Evolutionary conservation across 2,329 filamentous ascomycete species (phyloP), one percentile per base, ranked within the genome.

Genomic region (Huntiella bhutanensis): DNA sequence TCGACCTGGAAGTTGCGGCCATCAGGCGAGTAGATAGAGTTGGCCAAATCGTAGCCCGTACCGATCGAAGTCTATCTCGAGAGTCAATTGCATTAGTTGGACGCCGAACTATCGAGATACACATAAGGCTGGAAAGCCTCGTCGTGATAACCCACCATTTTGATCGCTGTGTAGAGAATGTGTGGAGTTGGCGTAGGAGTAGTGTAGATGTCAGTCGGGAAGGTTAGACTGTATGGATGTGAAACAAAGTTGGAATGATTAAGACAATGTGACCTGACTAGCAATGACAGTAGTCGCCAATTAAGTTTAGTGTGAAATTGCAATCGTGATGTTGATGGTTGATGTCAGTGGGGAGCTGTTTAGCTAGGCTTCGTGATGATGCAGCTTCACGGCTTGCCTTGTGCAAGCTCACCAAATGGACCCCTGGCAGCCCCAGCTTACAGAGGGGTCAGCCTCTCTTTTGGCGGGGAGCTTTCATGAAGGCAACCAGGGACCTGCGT

Each of bases 11-110:
- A 98, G 66, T 98, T 98, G 57, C 91, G 83, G 61, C 91, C 91
- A 68, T 98, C 91, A 54, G 91, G 91, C 42, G 91, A 96, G 73
- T 96, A 98, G 70, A 96, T 92, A 60, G 91, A 96, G 75, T 98
- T 98, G 63, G 85, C 85, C 58, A 98, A 81, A 77, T 98, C 91
- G 70, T 98, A 98, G 60, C 91, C 91, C 59, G 91, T 98, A 62
- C 91, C 91, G 82, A 98, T 98, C 61, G 91, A 98, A 60, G 91
- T 98, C 91, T 98, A 55, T 34, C 38, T 28, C 22, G 17, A 34
- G 42, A 6, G 38, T 33, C 11, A 36, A 41, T 15, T 17, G 39
- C 6, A 34, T 40, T 35, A 19, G 36, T 33, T 15, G 5, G 16
- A 22, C 8, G 17, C 22, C 22, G 7, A 28, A 28, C n/a, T 12